Evolutionary conservation across 1,284 basidiomycete genomes (phyloP), one percentile per base, ranked within the genome.

Genomic region (Rugiboletus extremiorientalis): DNA sequence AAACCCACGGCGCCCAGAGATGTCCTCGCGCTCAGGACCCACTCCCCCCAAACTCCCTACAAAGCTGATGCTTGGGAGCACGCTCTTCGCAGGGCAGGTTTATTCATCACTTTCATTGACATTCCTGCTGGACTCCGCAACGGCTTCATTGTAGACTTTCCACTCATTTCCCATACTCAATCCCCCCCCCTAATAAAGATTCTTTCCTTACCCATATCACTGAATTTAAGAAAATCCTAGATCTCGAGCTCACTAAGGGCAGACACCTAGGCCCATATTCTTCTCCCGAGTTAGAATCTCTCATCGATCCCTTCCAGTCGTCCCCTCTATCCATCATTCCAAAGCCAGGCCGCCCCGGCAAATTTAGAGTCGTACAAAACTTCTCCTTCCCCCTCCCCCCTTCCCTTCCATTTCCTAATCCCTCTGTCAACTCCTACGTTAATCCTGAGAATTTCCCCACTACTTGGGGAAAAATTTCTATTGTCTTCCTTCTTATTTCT

Each of bases 11-110:
- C 22, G 69, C 66, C 52, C 64, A 68, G 22, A 22, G n/a, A 2
- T 74, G 70, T 52, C 66, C 61, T 46, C 27, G 23, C 1, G 62
- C 66, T 2, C 54, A 73, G 64, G 60, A 59, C 12, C 45, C 50
- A 6, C 48, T 38, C 47, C 2, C 54, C 63, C 0, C 41, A 46
- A 11, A 66, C 67, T 0, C 72, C 69, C 0, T 75, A 74, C 60
- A 54, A 61, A 0, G 56, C 58, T 0, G 56, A 61, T 2, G 58
- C 18, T 0, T 75, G 72, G 71, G 50, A 37, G 1, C 18, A 2
- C 7, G 41, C 31, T 1, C 42, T 52, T 2, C 14, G 4, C 5
- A 11, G 3, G 0, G 41, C 27, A 0, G 20, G 23, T n/a, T 23
- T 52, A 15, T 22, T 36, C 25, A 6, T 34, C 3, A 6, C 6